phyloP scores from a whole-genome alignment of 1,284 basidiomycete species.

The Cutaneotrichosporon sp. region DNA sequence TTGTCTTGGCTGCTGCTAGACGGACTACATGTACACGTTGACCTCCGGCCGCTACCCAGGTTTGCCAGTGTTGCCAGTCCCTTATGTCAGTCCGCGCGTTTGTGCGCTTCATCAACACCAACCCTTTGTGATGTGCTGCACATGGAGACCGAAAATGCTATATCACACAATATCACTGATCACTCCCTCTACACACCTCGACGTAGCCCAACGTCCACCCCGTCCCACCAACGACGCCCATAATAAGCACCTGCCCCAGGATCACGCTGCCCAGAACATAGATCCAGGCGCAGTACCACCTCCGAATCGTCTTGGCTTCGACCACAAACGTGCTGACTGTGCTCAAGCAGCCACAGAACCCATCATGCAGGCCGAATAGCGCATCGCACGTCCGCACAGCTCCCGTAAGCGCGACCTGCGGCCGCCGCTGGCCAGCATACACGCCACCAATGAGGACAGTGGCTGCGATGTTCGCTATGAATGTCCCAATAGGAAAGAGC shows the following conservation, averaged over 20 bases:
- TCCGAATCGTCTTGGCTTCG: conserved; percentile 63
- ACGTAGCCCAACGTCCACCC: conserved; percentile 54
- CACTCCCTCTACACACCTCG: conserved; percentile 15
- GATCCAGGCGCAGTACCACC: conserved; percentile 51
- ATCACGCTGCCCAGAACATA: conserved; percentile 69
- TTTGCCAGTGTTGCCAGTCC: too few relatives aligned
- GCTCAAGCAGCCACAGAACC: conserved; percentile 91
- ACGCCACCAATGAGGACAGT: conserved; percentile 69
- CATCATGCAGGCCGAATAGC: conserved; percentile 75
- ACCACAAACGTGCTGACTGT: conserved; percentile 91
- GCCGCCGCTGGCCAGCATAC: conserved; percentile 63
- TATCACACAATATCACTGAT: background rate
- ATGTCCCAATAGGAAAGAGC: conserved; percentile 78
- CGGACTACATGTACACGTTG: background rate
- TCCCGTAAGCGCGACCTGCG: conserved; percentile 24
- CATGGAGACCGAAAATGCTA: too few relatives aligned
- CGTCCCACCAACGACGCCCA: conserved; percentile 71
- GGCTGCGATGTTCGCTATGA: conserved; percentile 75
- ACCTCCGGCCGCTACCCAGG: too few relatives aligned
- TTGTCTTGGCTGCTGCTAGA: too few relatives aligned
- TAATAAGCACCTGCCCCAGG: conserved; percentile 64
- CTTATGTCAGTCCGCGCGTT: too few relatives aligned
- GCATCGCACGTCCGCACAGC: conserved; percentile 59
- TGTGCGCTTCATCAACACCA: too few relatives aligned
- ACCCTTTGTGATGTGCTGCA: too few relatives aligned